phyloP scores from a whole-genome alignment of 805 yeast genomes.

The Ogataea henricii region DNA sequence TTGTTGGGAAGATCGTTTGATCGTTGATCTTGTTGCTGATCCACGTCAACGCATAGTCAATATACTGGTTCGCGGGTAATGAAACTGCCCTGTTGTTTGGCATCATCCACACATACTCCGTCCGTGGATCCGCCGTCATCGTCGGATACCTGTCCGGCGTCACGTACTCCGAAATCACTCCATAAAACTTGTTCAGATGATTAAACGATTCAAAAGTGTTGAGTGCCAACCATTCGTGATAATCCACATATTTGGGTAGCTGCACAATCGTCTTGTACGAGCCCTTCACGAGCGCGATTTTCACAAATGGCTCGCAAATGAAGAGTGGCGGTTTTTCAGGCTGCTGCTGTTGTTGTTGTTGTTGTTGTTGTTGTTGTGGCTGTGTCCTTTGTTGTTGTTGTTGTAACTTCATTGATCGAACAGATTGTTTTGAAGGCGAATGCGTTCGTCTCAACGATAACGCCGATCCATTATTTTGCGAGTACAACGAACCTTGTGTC shows the following conservation, averaged over 20 bases:
- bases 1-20: slow-evolving; percentile 88
- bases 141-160: slow-evolving; percentile 88
- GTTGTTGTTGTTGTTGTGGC: slow-evolving; percentile 31
- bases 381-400: slow-evolving; percentile 20
- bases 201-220: slow-evolving; percentile 88
- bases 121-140: slow-evolving; percentile 94
- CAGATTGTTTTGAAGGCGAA: slow-evolving; percentile 48
- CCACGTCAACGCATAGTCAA: slow-evolving; percentile 91
- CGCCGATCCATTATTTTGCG: slow-evolving; percentile 46
- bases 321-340: slow-evolving; percentile 56
- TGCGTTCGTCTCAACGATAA: slow-evolving; percentile 49
- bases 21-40: slow-evolving; percentile 85
- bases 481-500: slow-evolving; percentile 33
- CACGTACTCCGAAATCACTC: slow-evolving; percentile 86
- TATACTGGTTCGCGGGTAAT: slow-evolving; percentile 90
- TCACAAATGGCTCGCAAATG: slow-evolving; percentile 88
- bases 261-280: slow-evolving; percentile 95
- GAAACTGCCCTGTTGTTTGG: slow-evolving; percentile 73
- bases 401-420: slow-evolving; percentile 33
- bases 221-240: slow-evolving; percentile 94
- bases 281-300: slow-evolving; percentile 94
- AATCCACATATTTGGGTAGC: slow-evolving; percentile 90
- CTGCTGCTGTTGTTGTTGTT: slow-evolving; percentile 24
- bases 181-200: slow-evolving; percentile 83
- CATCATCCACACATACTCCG: slow-evolving; percentile 86